Conservation (phyloP, 768 basidiomycete species). For the Suillus cothurnatus region DNA sequence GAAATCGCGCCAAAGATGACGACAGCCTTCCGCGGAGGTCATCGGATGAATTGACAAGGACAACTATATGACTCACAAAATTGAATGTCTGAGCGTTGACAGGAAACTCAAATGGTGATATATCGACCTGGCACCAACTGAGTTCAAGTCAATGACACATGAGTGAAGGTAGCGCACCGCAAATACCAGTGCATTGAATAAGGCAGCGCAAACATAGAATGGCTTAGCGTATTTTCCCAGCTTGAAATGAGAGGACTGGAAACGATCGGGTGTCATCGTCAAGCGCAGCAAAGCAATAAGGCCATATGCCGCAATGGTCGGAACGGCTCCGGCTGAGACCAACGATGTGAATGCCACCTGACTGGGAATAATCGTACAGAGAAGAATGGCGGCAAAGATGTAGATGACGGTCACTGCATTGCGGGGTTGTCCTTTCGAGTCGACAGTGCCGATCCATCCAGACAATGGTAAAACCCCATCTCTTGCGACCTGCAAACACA, state of each 20-base stretch:
- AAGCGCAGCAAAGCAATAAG: constrained; percentile 78
- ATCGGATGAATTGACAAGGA: constrained; percentile 14
- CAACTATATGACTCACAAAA: constrained; percentile 59
- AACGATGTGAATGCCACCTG: constrained; percentile 92
- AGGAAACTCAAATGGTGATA: constrained; percentile 89
- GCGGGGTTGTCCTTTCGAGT: constrained; percentile 68
- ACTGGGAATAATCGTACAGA: constrained; percentile 90
- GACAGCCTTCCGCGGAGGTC: constrained; percentile 48
- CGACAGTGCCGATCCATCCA: constrained; percentile 79
- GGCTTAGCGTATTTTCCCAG: constrained; percentile 66
- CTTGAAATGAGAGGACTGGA: constrained; percentile 72
- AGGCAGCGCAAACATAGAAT: constrained; percentile 65
- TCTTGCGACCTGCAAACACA: constrained; percentile 90
- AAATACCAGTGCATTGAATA: constrained; percentile 78
- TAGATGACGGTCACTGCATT: constrained; percentile 90
- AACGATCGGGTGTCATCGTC: constrained; percentile 75
- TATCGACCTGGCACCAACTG: constrained; percentile 55
- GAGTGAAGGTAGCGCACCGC: constrained; percentile 49
- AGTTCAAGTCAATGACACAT: constrained; percentile 13
- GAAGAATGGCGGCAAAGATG: constrained; percentile 67
- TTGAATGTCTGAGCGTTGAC: constrained; percentile 78
- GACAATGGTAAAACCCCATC: constrained; percentile 90
- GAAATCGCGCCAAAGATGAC: constrained; percentile 83
- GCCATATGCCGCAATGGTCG: constrained; percentile 87
- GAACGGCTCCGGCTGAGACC: constrained; percentile 82